A percentile compares a stretch with the other conserved stretches of the same genome.
Evolutionary conservation across 2,329 filamentous ascomycete genomes (phyloP).

Genomic region (Venturiaceae sp.): DNA sequence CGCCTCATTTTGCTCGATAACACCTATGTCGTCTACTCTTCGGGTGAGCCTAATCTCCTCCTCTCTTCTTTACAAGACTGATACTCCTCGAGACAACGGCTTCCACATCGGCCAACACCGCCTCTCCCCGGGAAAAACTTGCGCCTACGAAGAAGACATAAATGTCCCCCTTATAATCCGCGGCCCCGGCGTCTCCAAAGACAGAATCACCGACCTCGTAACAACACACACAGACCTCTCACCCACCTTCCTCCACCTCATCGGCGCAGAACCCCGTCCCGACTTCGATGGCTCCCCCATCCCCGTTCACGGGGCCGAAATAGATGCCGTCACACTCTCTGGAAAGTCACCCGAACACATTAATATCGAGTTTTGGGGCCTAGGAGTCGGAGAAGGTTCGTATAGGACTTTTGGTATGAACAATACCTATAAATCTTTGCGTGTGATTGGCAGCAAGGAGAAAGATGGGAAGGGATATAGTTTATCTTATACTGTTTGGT

Average conservation of each 20-base stretch:
- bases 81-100: constrained; percentile 30
- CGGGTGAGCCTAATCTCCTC: not conserved
- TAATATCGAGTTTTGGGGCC: constrained; percentile 32
- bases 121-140: constrained; percentile 28
- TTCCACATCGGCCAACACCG: constrained; percentile 30
- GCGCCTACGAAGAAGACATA: constrained; percentile 29
- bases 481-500: constrained; percentile 6
- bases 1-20: constrained; percentile 35
- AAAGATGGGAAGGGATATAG: not conserved
- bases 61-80: not conserved
- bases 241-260: constrained; percentile 25
- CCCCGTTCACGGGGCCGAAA: constrained; percentile 15
- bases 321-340: constrained; percentile 10
- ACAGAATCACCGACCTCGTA: constrained; percentile 20
- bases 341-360: constrained; percentile 23
- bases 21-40: constrained; percentile 29
- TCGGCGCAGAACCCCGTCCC: constrained; percentile 17
- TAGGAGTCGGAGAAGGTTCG: not conserved
- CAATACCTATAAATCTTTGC: constrained; percentile 5
- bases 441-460: not conserved
- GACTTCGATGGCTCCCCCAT: constrained; percentile 27
- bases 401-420: not conserved
- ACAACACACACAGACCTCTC: constrained; percentile 30
- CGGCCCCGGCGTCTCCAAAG: constrained; percentile 23
- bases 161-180: constrained; percentile 29